A percentile compares a stretch with the other conserved stretches of the same genome.
Conservation (phyloP, 108 stramenopile species). For the Fragilariopsis cylindrus region DNA sequence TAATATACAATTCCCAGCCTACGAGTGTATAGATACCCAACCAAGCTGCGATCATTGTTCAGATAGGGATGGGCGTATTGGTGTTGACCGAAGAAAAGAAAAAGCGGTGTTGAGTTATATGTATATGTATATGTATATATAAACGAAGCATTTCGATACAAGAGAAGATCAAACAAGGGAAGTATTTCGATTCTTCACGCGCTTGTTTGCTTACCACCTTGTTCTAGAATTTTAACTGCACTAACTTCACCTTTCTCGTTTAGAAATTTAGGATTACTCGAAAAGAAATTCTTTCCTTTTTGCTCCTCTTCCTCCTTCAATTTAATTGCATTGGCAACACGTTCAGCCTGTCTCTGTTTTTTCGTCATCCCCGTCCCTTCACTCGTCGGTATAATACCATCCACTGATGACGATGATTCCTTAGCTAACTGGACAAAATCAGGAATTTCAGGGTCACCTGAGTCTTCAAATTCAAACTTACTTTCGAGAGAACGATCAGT, state of each 20-base stretch:
- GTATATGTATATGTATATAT: not conserved
- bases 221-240: constrained; percentile 40
- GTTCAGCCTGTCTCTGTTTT: constrained; percentile 52
- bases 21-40: constrained; percentile 75
- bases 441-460: constrained; percentile 49
- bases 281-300: constrained; percentile 26
- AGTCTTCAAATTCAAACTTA: constrained; percentile 53
- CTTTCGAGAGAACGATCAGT: constrained; percentile 52
- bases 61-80: constrained; percentile 3
- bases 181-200: not conserved
- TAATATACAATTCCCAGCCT: constrained; percentile 86
- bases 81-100: not conserved
- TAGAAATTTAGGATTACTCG: constrained; percentile 25
- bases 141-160: not conserved
- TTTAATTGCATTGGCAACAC: constrained; percentile 48
- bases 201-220: constrained; percentile 19
- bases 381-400: constrained; percentile 19
- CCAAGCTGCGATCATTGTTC: constrained; percentile 62
- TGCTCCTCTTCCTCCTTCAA: constrained; percentile 36
- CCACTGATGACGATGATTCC: constrained; percentile 26
- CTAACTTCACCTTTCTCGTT: constrained; percentile 43
- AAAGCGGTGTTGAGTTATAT: not conserved
- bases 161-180: not conserved
- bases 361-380: constrained; percentile 58
- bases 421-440: constrained; percentile 53